Base-by-base conservation (phyloP, 352 stramenopile genomes). In the Lagenidium sp. region DNA sequence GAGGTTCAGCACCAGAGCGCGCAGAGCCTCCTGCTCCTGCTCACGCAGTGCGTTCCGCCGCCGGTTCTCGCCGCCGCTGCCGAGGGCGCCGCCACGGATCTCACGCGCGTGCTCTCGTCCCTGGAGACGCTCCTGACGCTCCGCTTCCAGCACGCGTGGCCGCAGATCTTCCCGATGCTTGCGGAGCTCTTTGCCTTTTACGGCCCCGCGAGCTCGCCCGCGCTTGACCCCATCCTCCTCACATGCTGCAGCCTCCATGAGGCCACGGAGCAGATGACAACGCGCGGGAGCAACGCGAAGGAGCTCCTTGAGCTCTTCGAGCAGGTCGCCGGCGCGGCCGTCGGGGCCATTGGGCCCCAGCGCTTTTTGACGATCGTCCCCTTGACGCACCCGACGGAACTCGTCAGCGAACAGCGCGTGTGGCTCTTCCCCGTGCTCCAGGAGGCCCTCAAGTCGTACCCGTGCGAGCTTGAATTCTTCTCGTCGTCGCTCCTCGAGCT, bases 371-470 rank as follows among this genome's bases (percentile, higher is more conserved):
- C 77, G 39, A 63, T 94, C 41, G 66, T 94, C 37, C 72, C 82
- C 13, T 66, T 94, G 31, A 63, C 79, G 23, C 68, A 92, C 58
- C 47, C 65, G 11, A 76, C 59, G 2, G 79, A 88, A 5, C 70
- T 91, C 41, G 60, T 94, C 10, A 81, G 55, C 25, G 75, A 90
- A 37, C 68, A 85, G 58, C 74, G 78, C 24, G 56, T 77, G 22
- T 94, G 82, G 82, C 66, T 91, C 20, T 53, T 94, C n/a, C 67
- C 76, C 0, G 75, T 94, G 36, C 73, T 92, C 52, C 74, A 81
- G 40, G 75, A 89, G 24, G 57, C 66, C 18, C 58, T 90, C 24
- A 70, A 69, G 32, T 36, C 53, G 25, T 65, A 61, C 47, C 62
- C 69, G 49, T 74, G 67, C 35, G 67, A 78, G 42, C 66, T 94